Conservation (phyloP, 164 flowering plant genomes). For the Aristolochia fimbriata region DNA sequence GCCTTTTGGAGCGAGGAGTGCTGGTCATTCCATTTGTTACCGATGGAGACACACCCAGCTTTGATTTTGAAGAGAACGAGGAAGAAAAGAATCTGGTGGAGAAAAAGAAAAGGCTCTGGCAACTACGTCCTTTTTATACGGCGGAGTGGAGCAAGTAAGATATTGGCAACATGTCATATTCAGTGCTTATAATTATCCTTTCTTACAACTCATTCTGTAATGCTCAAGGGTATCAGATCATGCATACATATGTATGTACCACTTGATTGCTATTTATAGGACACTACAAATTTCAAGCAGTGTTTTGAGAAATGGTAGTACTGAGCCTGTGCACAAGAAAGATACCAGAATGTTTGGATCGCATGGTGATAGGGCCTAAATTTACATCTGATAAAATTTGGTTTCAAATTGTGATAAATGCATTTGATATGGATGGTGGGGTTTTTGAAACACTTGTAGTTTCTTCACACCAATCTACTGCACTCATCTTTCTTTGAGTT, state of each 20-base stretch:
- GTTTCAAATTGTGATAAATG: not conserved
- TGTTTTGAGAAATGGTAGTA: too few relatives aligned
- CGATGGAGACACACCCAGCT: conserved; percentile 47
- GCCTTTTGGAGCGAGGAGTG: conserved; percentile 75
- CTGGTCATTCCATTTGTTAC: conserved; percentile 76
- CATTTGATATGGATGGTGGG: too few relatives aligned
- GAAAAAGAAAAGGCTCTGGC: conserved; percentile 80
- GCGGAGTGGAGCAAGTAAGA: conserved; percentile 82
- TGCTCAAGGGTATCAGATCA: too few relatives aligned
- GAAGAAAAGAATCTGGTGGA: conserved; percentile 29
- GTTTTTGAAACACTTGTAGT: too few relatives aligned
- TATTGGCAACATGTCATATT: not conserved
- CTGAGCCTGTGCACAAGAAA: not conserved
- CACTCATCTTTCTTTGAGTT: not conserved
- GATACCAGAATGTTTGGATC: not conserved
- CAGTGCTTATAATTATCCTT: too few relatives aligned
- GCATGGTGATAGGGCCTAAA: too few relatives aligned
- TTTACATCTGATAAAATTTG: not conserved
- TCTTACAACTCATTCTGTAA: too few relatives aligned
- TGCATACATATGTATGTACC: too few relatives aligned
- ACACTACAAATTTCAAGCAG: too few relatives aligned
- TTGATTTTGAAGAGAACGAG: conserved; percentile 57
- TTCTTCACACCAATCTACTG: too few relatives aligned
- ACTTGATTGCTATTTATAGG: too few relatives aligned
- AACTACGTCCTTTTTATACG: conserved; percentile 50